Percentiles rank a stretch among this genome's conserved stretches.
Evolutionary conservation across 306 rosid species (phyloP).

Genomic region (Comarum palustre): DNA sequence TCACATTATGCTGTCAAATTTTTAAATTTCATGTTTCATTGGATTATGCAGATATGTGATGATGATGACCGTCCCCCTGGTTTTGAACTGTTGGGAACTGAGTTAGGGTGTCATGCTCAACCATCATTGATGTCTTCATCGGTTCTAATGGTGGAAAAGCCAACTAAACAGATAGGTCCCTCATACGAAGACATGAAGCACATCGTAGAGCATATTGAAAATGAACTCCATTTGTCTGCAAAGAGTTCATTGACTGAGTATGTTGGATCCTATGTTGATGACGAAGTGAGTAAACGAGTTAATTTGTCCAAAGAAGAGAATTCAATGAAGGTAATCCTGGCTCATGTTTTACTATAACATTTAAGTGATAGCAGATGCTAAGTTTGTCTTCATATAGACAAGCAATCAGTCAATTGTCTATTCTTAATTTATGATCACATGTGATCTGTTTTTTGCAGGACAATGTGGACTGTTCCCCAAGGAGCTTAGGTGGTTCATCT

Average conservation of each 20-base stretch:
- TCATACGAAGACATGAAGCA: slow-evolving; percentile 40
- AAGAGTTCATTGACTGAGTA: slow-evolving; percentile 47
- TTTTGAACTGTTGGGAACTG: slow-evolving; percentile 33
- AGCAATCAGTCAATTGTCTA: background rate
- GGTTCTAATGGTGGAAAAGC: slow-evolving; percentile 26
- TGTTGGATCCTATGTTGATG: slow-evolving; percentile 43
- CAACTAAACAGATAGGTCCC: slow-evolving; percentile 28
- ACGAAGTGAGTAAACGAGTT: slow-evolving; percentile 48
- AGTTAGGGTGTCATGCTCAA: slow-evolving; percentile 30
- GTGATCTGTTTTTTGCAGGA: slow-evolving; percentile 47
- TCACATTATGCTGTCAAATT: slow-evolving; percentile 28
- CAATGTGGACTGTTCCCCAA: slow-evolving; percentile 14
- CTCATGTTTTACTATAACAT: slow-evolving; percentile 12
- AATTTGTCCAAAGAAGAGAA: slow-evolving; percentile 28
- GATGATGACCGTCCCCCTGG: slow-evolving; percentile 41
- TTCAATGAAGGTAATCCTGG: slow-evolving; percentile 18
- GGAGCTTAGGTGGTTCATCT: slow-evolving; percentile 26
- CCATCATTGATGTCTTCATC: slow-evolving; percentile 30
- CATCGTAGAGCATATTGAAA: slow-evolving; percentile 56
- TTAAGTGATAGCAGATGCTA: background rate
- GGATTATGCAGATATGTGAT: slow-evolving; percentile 53
- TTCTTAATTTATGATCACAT: background rate
- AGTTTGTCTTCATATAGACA: background rate
- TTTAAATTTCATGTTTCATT: slow-evolving; percentile 26
- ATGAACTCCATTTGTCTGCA: slow-evolving; percentile 66